Base-by-base conservation (phyloP, 352 stramenopile genomes). In the Pythium phragmiticola region DNA sequence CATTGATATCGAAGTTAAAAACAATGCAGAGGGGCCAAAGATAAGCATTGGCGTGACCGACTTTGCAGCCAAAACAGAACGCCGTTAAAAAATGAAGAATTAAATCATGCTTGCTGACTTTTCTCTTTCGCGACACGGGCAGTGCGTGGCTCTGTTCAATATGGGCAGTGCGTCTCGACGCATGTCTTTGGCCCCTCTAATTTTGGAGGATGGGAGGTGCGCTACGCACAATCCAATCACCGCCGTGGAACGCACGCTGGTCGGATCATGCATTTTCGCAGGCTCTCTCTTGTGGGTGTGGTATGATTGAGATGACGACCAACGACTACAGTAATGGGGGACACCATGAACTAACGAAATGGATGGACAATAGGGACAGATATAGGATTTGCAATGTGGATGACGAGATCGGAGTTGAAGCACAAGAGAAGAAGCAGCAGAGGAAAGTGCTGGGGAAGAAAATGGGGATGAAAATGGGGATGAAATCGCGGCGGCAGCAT, bases 251-350 rank as follows among this genome's bases (percentile, higher is more conserved):
- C 9, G 3, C 26, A 55, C 9, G 51, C 55, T 57, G 48, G 58
- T 65, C 58, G 49, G 58, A 65, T 59, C 26, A 65, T 65, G 58
- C 58, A 57, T 57, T 65, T 65, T 65, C 12, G 37, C 36, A 65
- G 58, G 58, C 56, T 61, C 5, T 53, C 19, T 17, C 46, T 37
- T 30, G 26, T 39, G 16, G 28, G 26, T 45, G 7, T 30, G 43
- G 23, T 21, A 48, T 43, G 14, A 37, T 37, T 36, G 17, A 52
- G 49, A 26, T 47, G 47, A 64, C 57, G 17, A 64, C 47, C 45
- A 50, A 57, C 37, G 12, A 47, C 34, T 39, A 39, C 7, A 3
- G 4, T n/a, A 33, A 60, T 4, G 19, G 34, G 21, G 49, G 23
- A 47, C n/a, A 26, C 7, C 46, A 52, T 52, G 46, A 34, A 33